Evolutionary conservation across 768 basidiomycete species (phyloP), one percentile per base, ranked within the genome.

Genomic region (Boletus edulis): DNA sequence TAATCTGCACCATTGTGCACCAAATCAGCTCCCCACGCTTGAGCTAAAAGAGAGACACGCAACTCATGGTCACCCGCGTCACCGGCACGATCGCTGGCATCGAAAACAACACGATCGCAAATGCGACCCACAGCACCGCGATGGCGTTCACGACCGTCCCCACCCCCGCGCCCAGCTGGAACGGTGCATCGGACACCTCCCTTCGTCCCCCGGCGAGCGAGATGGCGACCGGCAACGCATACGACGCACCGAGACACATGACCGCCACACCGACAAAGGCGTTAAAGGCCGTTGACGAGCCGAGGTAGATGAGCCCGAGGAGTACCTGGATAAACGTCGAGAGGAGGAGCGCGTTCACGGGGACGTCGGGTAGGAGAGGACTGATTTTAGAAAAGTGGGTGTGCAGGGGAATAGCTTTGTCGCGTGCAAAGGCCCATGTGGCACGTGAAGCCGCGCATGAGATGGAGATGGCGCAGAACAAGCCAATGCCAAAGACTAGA

Each of bases 391-490:
- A 69, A 72, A 85, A 85, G 53, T 73, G 62, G 12, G 55, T 46
- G 35, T 80, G 76, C 42, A 80, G 76, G 2, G 85, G 86, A 40
- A 87, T 81, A 1, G 82, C 86, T 55, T 77, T 77, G 70, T 87
- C 86, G 3, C 86, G 77, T 0, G 85, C 81, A 65, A 88, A 87
- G 44, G 82, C 82, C 86, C 85, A 87, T 3, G 85, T 86, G 31
- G 82, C 81, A 17, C 86, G 81, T 13, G 85, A 86, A 37, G 85
- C 82, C 10, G 84, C 85, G 49, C 82, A 85, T 39, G 80, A 80
- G 57, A 83, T 82, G 17, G 86, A 86, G 53, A 87, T 81, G 38
- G 82, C 78, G 51, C 85, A 86, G 70, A 87, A 86, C 57, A 84
- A 69, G 10, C 76, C 77, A 46, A 80, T 70, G 11, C 78, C 80